phyloP scores from a whole-genome alignment of 768 basidiomycete species.

The Cystobasidium tubakii region DNA sequence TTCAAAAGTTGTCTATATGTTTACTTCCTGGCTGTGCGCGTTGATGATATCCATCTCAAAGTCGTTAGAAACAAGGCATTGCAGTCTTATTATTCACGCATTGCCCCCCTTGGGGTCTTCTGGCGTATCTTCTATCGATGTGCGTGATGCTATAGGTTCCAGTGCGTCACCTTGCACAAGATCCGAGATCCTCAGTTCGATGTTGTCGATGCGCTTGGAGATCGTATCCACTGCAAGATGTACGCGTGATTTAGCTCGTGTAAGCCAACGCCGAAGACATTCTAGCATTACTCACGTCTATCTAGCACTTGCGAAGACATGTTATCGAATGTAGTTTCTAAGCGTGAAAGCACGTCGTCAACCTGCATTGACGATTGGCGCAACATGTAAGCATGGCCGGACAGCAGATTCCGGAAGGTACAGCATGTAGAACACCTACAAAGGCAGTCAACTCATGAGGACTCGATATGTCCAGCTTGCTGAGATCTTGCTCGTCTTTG shows the following conservation, averaged over 20 bases:
- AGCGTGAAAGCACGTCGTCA: conserved; percentile 22
- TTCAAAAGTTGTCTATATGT: too few relatives aligned
- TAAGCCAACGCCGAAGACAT: too few relatives aligned
- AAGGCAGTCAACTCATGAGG: conserved; percentile 33
- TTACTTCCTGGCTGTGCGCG: too few relatives aligned
- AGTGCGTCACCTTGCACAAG: conserved; percentile 27
- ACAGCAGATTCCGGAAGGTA: not conserved
- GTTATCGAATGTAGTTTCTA: conserved; percentile 28
- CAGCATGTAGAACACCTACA: not conserved
- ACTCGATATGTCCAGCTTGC: conserved; percentile 16
- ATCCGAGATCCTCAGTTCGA: conserved; percentile 33
- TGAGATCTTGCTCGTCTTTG: not conserved
- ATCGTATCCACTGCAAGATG: conserved; percentile 18
- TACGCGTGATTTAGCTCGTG: not conserved
- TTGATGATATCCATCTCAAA: too few relatives aligned
- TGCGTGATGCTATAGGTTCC: not conserved
- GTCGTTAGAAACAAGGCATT: not conserved
- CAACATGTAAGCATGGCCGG: not conserved
- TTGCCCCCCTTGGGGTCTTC: too few relatives aligned
- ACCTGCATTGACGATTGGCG: conserved; percentile 28
- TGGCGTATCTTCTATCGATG: not conserved
- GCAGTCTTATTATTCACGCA: not conserved
- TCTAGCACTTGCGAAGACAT: conserved; percentile 32
- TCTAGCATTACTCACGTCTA: conserved; percentile 23
- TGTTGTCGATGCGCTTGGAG: conserved; percentile 26